A percentile compares a stretch with the other conserved stretches of the same genome.
Evolutionary conservation across 345 rosid genomes (phyloP).

Genomic region (Populus pruinosa): DNA sequence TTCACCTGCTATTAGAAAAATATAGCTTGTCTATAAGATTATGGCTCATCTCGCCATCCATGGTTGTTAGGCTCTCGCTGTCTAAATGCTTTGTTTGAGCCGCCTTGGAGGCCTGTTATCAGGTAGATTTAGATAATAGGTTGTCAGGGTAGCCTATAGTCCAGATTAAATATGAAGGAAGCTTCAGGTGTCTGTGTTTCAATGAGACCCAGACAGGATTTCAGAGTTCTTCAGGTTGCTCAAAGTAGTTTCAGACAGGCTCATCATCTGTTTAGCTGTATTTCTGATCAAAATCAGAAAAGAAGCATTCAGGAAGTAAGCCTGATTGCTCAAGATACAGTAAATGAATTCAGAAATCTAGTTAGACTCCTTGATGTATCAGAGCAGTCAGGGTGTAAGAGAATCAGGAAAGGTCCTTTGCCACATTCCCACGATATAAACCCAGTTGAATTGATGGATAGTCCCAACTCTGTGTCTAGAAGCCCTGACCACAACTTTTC

Average conservation of each 20-base stretch:
- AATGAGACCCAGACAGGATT: slow-evolving; percentile 24
- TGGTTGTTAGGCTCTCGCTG: not conserved
- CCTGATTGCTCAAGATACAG: slow-evolving; percentile 22
- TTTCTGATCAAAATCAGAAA: slow-evolving; percentile 24
- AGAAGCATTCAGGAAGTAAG: slow-evolving; percentile 29
- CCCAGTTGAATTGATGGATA: slow-evolving; percentile 30
- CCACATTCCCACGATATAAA: slow-evolving; percentile 16
- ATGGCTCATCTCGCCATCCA: not conserved
- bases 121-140: not conserved
- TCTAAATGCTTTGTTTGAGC: not conserved
- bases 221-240: slow-evolving; percentile 25
- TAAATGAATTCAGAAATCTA: slow-evolving; percentile 27
- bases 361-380: slow-evolving; percentile 27
- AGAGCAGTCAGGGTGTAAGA: slow-evolving; percentile 16
- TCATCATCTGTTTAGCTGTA: slow-evolving; percentile 21
- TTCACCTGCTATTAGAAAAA: not conserved
- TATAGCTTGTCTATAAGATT: not conserved
- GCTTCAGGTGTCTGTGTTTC: slow-evolving; percentile 18
- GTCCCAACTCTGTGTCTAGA: not conserved
- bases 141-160: not conserved
- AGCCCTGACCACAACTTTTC: not conserved
- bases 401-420: slow-evolving; percentile 37
- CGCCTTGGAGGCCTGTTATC: not conserved
- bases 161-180: slow-evolving; percentile 8
- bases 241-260: slow-evolving; percentile 30